Percentiles rank a stretch among this genome's conserved stretches.
These are phyloP conservation scores for Actinomucor elegans DNA, from an alignment of 371 early-diverging fungal genomes.

Conservation along the genomic window DNA sequence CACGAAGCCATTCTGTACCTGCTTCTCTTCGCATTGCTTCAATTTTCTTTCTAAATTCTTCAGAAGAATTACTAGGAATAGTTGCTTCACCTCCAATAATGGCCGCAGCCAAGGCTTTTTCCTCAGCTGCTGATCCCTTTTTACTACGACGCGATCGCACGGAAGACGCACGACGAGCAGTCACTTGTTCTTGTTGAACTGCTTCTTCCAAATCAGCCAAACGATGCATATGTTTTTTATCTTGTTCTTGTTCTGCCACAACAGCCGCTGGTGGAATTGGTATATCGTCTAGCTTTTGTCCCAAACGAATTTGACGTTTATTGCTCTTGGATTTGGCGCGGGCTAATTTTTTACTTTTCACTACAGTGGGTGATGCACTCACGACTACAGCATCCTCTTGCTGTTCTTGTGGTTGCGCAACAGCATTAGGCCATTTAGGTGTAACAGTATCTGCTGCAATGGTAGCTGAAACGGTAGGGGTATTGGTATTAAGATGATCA, in stretches of 20 bases:
- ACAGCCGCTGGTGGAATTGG: conserved; percentile 6
- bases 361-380: not conserved
- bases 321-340: conserved; percentile 31
- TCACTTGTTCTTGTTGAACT: conserved; percentile 24
- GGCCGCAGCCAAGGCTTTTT: not conserved
- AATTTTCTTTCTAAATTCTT: conserved; percentile 51
- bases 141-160: conserved; percentile 33
- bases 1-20: conserved; percentile 64
- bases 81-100: conserved; percentile 1
- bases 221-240: conserved; percentile 42
- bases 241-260: conserved; percentile 8
- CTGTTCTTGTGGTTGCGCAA: not conserved
- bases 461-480: conserved; percentile 13
- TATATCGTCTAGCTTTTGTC: conserved; percentile 15
- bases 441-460: not conserved
- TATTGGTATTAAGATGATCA: conserved; percentile 9
- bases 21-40: conserved; percentile 66
- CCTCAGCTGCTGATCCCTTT: conserved; percentile 17
- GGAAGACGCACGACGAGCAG: conserved; percentile 25
- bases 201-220: conserved; percentile 44
- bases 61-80: conserved; percentile 25
- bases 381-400: not conserved
- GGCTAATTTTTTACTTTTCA: conserved; percentile 8
- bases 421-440: conserved; percentile 11
- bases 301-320: conserved; percentile 39